Evolutionary conservation across 2,329 filamentous ascomycete species (phyloP).

Genomic region (Aspergillus pseudonomiae): DNA sequence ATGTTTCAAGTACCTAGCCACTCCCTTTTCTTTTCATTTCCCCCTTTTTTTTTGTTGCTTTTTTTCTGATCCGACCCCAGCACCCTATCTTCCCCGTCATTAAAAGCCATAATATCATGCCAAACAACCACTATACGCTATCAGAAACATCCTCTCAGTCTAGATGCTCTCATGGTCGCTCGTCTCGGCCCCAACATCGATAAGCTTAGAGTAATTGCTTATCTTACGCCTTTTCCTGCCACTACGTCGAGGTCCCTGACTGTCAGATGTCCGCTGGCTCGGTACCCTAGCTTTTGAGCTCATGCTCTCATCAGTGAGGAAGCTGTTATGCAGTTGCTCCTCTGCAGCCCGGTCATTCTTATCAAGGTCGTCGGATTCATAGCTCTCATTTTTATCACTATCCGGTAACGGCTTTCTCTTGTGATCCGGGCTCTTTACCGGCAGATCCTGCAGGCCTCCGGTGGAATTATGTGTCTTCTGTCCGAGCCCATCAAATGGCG

Average conservation of each 20-base stretch:
- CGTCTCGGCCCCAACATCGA: conserved; percentile 32
- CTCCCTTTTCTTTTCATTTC: no score
- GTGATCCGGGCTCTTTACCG: background rate
- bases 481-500: background rate
- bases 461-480: background rate
- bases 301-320: background rate
- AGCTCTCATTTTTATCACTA: background rate
- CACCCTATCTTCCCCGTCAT: background rate
- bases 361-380: conserved; percentile 11
- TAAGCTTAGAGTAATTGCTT: conserved; percentile 34
- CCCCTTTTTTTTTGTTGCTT: no score
- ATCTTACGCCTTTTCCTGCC: conserved; percentile 33
- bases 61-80: background rate
- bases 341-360: conserved; percentile 8
- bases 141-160: background rate
- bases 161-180: conserved; percentile 23
- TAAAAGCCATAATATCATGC: background rate
- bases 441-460: background rate
- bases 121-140: background rate
- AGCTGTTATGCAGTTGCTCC: background rate
- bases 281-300: background rate
- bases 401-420: conserved; percentile 1
- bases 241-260: conserved; percentile 20
- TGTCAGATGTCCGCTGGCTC: conserved; percentile 6
- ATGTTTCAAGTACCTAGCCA: background rate